A percentile compares a stretch with the other conserved stretches of the same genome.
These are phyloP conservation scores for Violaceomyces palustris DNA, from an alignment of 1,284 basidiomycete species.

Conservation along the genomic window DNA sequence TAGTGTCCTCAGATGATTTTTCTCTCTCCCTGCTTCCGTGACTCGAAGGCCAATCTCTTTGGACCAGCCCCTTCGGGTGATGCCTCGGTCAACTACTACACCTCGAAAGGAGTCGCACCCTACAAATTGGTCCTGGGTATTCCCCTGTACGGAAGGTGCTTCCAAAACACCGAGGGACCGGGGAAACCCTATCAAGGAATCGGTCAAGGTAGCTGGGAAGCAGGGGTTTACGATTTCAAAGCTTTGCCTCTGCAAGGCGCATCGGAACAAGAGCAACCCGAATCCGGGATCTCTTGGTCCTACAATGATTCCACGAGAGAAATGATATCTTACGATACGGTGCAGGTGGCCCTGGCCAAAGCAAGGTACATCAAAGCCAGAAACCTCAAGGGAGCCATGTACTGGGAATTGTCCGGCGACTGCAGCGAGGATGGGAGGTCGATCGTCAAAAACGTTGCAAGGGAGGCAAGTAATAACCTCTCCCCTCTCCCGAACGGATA, in stretches of 20 bases:
- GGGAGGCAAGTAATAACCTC: not conserved
- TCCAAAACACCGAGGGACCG: conserved; percentile 70
- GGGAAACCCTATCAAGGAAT: conserved; percentile 70
- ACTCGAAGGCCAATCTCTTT: conserved; percentile 70
- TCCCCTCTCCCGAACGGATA: not conserved
- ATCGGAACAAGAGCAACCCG: conserved; percentile 65
- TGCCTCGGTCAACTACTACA: conserved; percentile 65
- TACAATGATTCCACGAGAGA: conserved; percentile 66
- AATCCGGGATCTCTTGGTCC: conserved; percentile 68
- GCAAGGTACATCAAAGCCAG: conserved; percentile 68
- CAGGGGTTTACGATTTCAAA: conserved; percentile 63
- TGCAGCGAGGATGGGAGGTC: conserved; percentile 24
- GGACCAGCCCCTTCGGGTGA: conserved; percentile 61
- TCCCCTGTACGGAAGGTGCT: conserved; percentile 63
- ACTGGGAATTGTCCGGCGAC: conserved; percentile 54
- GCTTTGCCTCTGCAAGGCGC: conserved; percentile 67
- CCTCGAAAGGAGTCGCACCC: conserved; percentile 64
- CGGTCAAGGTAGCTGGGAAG: conserved; percentile 67
- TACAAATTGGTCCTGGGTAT: conserved; percentile 73
- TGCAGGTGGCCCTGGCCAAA: conserved; percentile 66
- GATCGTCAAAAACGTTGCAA: conserved; percentile 15
- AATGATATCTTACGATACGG: conserved; percentile 74
- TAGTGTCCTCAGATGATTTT: too few species aligned
- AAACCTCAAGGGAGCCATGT: conserved; percentile 74
- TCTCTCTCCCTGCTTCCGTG: not conserved